Base-by-base conservation (phyloP, 2,329 filamentous ascomycete species). In the Penicillium janthinellum region DNA sequence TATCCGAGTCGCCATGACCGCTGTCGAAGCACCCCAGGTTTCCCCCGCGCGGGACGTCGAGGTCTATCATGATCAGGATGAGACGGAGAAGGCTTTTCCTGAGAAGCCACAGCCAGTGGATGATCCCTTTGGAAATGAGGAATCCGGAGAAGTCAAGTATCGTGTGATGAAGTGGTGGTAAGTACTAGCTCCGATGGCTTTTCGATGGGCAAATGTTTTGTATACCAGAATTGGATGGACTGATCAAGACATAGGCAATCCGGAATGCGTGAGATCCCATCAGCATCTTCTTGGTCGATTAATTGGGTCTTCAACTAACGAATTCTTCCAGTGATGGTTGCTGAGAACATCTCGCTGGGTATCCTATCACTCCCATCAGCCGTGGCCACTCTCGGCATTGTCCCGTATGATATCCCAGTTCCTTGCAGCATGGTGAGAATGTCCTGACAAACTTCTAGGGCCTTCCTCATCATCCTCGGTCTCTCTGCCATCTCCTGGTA, bases 341-440 rank as follows among this genome's bases (percentile, higher is more conserved):
- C 83, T 11, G 84, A 85, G 67, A 84, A 82, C 15, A 81, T 86
- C 44, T 84, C 82, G 22, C 75, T 86, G 1, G 84, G 84, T 28
- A 82, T 85, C 37, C 75, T 86, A 11, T 82, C 82, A 14, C 74
- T 86, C 8, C 84, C 84, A 1, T 77, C 79, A 31, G 81, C 80
- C 2, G 76, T 85, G n/a, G 80, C 82, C 2, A 73, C 75, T 2
- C 71, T 86, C 41, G 84, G 84, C 14, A 73, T 86, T 64, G 75
- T 84, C 28, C 81, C 83, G 75, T 77, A 69, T 64, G 25, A 4
- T 53, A 31, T 42, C 37, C 5, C 35, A 7, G n/a, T 38, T 15
- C 3, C 11, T 38, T 15, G 20, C 15, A n/a, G 22, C 15, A 1
- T 10, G 28, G 14, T 31, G 51, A 25, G 3, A 22, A 37, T 22